Base-by-base conservation (phyloP, 805 yeast genomes). In the Candida insectorum region DNA sequence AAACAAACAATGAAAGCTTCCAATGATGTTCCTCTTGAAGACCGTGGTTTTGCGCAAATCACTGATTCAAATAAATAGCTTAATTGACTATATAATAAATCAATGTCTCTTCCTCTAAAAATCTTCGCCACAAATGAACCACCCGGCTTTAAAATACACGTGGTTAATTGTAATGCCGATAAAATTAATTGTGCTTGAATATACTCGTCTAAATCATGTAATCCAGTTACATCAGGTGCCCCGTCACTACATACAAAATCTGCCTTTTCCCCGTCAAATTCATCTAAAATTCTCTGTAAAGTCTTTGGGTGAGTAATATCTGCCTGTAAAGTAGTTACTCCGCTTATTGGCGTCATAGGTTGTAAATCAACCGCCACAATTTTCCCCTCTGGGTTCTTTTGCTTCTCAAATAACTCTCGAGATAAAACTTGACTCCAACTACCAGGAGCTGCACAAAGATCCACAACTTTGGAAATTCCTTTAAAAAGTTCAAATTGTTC, bases 151-250 rank as follows among this genome's bases (percentile, higher is more conserved):
- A 93, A 69, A 13, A 93, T 70, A 53, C 96, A 87, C 2, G 96
- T 85, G 2, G 97, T 89, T 36, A 93, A 66, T 50, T 88, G 96
- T 36, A 93, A 64, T 1, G 98, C 98, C 24, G 96, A 82, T 47
- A 89, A 66, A 33, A 93, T 85, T 37, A 93, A 67, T 55, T 93
- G 97, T 2, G 96, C 96, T 63, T 93, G 98, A 37, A 93, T 85
- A 54, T 91, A 93, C 58, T 93, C 98, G 57, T 93, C 98, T 39
- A 93, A 66, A 59, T 93, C 98, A 55, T 93, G 98, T 32, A 93
- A 61, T 1, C 98, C 98, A 0, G 98, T 93, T 15, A 93, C 98
- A 61, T 93, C 98, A 2, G 98, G 98, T 0, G 98, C 98, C 37
- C 98, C 98, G 57, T 93, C 97, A 49, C 95, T 82, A 50, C 96